Evolutionary conservation across 768 basidiomycete species (phyloP), one percentile per base, ranked within the genome.

Genomic region (Tulasnella sp.): DNA sequence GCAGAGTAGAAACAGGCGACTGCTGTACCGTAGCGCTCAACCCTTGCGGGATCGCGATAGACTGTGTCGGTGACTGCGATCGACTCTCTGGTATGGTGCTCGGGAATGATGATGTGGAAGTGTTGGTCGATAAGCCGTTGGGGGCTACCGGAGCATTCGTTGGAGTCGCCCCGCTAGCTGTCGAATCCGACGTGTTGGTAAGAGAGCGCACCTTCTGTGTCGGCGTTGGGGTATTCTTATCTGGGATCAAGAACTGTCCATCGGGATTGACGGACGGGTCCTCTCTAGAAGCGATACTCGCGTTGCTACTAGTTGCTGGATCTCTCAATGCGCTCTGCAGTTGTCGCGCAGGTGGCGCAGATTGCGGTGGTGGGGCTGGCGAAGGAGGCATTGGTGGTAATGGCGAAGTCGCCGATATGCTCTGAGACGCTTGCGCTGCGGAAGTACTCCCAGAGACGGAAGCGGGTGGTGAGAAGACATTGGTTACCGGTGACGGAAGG

Each of bases 401-500:
- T 30, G 55, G 60, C 53, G 41, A 63, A 48, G 38, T 65, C 44
- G 7, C 52, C 52, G 1, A 22, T n/a, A 41, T n/a, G n/a, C n/a
- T n/a, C 52, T 31, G 25, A 43, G 21, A 44, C 42, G 38, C 42
- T 12, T 46, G 27, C 24, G 54, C 8, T 42, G 38, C 42, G 42
- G 29, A 21, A 24, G 25, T 56, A 46, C 34, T n/a, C 46, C 24
- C 34, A 38, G 34, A 38, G 15, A 38, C 34, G 7, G 41, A 53
- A 46, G 48, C 45, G 34, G 53, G 44, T 27, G 29, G 21, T 22
- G 57, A 38, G 29, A 51, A 59, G 12, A 51, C 19, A 31, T 49
- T 30, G 19, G 57, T 22, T 15, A 78, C 72, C 1, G 89, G 87
- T 0, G 80, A 78, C 25, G 92, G 92, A 2, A 94, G 76, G 27